Evolutionary conservation across 139 green algal genomes (phyloP).

Genomic region (Zygnema circumcarinatum): DNA sequence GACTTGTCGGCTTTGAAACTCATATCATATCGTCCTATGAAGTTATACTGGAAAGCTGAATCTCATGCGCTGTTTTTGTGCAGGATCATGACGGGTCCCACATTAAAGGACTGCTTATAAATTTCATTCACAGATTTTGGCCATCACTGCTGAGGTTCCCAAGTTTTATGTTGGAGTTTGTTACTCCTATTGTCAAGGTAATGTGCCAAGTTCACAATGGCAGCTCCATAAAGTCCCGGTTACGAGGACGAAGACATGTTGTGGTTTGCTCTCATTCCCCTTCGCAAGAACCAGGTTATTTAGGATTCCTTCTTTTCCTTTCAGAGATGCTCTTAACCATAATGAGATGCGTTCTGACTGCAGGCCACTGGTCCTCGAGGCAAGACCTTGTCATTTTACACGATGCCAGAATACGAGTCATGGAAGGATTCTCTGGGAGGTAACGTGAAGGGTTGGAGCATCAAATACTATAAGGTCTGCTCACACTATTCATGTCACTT

Average conservation of each 20-base stretch:
- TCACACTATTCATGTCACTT: not conserved
- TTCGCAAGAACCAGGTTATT: not conserved
- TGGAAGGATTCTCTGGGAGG: conserved; percentile 85
- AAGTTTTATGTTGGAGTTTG: conserved; percentile 97
- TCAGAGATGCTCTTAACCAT: not conserved
- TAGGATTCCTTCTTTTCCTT: not conserved
- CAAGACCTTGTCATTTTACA: conserved; percentile 88
- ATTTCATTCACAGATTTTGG: conserved; percentile 98
- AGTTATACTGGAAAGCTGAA: not conserved
- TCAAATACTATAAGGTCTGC: conserved; percentile 99
- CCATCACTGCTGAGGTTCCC: conserved; percentile 91
- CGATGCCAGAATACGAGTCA: conserved; percentile 96
- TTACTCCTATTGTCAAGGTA: conserved; percentile 98
- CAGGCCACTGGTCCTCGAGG: conserved; percentile 76
- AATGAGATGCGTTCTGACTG: not conserved
- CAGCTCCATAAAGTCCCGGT: not conserved
- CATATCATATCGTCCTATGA: conserved; percentile 8
- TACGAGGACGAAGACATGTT: not conserved
- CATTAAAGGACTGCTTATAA: conserved; percentile 99
- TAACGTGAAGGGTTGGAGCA: conserved; percentile 78
- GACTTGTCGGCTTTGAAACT: not conserved
- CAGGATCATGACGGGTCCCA: conserved; percentile 97
- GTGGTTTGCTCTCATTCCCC: not conserved
- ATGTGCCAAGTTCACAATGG: not conserved
- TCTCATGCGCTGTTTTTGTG: not conserved